These are phyloP conservation scores for Davidsoniella eucalypti DNA, from an alignment of 2,329 filamentous ascomycete genomes.

Conservation along the genomic window DNA sequence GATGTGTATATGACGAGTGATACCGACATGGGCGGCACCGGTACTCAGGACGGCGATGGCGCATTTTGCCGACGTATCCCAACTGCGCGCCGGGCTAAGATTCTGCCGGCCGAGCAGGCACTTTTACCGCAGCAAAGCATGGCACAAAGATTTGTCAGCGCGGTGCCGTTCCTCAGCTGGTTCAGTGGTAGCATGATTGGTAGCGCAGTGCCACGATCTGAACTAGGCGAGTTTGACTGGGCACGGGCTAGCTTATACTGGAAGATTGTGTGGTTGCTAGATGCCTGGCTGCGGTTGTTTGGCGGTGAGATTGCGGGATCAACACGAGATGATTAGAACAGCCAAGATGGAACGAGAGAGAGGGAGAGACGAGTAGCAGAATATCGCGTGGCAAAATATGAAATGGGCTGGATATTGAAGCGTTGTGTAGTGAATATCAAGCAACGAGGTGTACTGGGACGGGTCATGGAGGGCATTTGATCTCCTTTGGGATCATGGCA, in stretches of 20 bases:
- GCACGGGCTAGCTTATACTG: constrained; percentile 49
- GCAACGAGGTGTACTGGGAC: no score
- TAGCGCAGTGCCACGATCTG: constrained; percentile 54
- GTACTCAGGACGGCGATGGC: background rate
- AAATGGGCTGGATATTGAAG: no score
- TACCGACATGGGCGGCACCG: background rate
- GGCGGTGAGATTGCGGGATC: constrained; percentile 38
- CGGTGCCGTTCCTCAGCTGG: constrained; percentile 55
- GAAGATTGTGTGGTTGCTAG: constrained; percentile 48
- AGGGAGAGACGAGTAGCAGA: no score
- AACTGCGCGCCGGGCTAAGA: constrained; percentile 44
- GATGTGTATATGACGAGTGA: constrained; percentile 14
- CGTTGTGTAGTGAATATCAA: no score
- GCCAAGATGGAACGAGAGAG: no score
- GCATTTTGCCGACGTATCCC: constrained; percentile 46
- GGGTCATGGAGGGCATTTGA: no score
- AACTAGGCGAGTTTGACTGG: constrained; percentile 65
- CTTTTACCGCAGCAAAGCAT: constrained; percentile 52
- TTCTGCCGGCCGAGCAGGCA: constrained; percentile 54
- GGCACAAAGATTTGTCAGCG: constrained; percentile 44
- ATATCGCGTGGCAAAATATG: no score
- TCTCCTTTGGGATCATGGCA: no score
- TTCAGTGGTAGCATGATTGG: constrained; percentile 60
- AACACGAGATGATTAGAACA: constrained; percentile 39
- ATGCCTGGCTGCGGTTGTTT: constrained; percentile 41